Evolutionary conservation across 2,329 filamentous ascomycete species (phyloP).

Genomic region (Xylaria sp.): DNA sequence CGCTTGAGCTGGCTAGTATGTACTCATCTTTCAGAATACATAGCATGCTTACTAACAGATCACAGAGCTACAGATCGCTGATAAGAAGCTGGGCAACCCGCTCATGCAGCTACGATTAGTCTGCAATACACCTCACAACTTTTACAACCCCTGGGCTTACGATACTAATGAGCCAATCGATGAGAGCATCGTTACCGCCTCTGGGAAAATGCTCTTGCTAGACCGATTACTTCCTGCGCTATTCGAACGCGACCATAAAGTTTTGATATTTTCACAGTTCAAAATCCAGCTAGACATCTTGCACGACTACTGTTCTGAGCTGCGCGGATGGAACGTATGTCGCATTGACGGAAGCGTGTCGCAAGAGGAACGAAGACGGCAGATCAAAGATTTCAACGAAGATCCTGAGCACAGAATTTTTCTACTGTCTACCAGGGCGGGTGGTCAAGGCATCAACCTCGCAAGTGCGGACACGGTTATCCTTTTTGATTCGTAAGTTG

Average conservation of each 20-base stretch:
- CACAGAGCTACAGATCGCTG: conserved; percentile 81
- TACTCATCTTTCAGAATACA: conserved; percentile 33
- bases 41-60: conserved; percentile 46
- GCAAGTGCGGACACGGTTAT: conserved; percentile 93
- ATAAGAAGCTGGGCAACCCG: conserved; percentile 93
- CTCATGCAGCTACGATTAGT: conserved; percentile 91
- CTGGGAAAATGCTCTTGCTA: conserved; percentile 95
- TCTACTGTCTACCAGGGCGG: conserved; percentile 87
- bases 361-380: conserved; percentile 74
- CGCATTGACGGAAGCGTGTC: conserved; percentile 91
- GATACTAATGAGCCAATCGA: conserved; percentile 72
- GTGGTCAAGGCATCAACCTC: conserved; percentile 95
- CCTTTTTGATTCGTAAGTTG: conserved; percentile 75
- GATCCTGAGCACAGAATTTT: conserved; percentile 78
- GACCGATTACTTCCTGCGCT: conserved; percentile 85
- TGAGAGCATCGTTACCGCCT: conserved; percentile 84
- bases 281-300: conserved; percentile 93
- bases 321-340: conserved; percentile 83
- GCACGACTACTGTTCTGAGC: conserved; percentile 82
- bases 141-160: conserved; percentile 88
- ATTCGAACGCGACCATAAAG: conserved; percentile 81
- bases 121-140: conserved; percentile 95
- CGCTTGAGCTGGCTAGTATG: conserved; percentile 80
- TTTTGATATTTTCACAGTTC: conserved; percentile 97
- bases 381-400: conserved; percentile 79